phyloP scores from a whole-genome alignment of 192 early-diverging fungal species.

The Coemansia sp. region DNA sequence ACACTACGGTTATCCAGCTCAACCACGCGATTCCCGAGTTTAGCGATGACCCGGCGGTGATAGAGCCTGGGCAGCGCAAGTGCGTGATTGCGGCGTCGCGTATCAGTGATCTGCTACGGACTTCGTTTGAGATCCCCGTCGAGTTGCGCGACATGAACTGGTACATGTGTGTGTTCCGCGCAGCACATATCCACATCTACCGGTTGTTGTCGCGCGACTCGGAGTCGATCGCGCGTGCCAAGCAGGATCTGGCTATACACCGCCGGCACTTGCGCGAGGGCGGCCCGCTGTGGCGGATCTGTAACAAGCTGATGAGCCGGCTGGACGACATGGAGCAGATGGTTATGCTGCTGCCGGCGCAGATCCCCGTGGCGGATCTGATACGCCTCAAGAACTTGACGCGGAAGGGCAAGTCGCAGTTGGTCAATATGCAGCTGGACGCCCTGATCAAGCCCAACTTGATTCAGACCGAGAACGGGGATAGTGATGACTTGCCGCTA shows the following conservation, averaged over 20 bases:
- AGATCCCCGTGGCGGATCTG: slow-evolving; percentile 51
- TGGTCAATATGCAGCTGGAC: slow-evolving; percentile 57
- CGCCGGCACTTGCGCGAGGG: slow-evolving; percentile 52
- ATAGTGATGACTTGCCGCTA: slow-evolving; percentile 49
- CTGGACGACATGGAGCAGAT: slow-evolving; percentile 59
- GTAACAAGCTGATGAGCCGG: slow-evolving; percentile 53
- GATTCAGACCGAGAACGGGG: slow-evolving; percentile 39
- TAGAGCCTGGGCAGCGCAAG: slow-evolving; percentile 55
- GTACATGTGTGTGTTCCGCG: slow-evolving; percentile 59
- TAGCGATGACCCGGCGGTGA: slow-evolving; percentile 41
- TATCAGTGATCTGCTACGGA: slow-evolving; percentile 49
- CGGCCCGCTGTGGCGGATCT: slow-evolving; percentile 50
- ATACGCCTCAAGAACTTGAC: slow-evolving; percentile 47
- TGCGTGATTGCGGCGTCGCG: slow-evolving; percentile 53
- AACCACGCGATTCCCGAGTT: slow-evolving; percentile 57
- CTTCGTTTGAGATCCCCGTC: slow-evolving; percentile 51
- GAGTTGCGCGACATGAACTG: slow-evolving; percentile 54
- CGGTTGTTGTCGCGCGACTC: slow-evolving; percentile 43
- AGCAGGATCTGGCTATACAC: slow-evolving; percentile 57
- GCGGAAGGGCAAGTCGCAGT: slow-evolving; percentile 50
- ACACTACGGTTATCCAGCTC: slow-evolving; percentile 51
- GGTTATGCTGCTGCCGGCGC: slow-evolving; percentile 54
- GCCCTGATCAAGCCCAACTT: slow-evolving; percentile 49
- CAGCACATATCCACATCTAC: slow-evolving; percentile 52
- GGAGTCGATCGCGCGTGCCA: slow-evolving; percentile 45